Evolutionary conservation across 331 rosid species (phyloP).

Genomic region (Quercus tomentella): DNA sequence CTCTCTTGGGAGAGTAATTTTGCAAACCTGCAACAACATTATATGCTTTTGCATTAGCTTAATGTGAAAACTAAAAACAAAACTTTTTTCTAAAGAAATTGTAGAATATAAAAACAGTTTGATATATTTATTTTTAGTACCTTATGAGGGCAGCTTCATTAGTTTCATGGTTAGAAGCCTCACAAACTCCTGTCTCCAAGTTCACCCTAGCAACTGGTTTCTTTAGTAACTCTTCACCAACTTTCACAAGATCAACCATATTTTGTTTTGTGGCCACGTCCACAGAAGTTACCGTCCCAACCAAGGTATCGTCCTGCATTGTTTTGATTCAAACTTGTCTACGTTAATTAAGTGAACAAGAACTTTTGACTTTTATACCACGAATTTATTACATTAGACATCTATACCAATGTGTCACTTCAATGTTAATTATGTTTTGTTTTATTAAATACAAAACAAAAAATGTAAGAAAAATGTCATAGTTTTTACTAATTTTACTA

Average conservation of each 20-base stretch:
- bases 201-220: constrained; percentile 44
- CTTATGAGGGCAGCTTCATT: no score
- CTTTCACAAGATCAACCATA: constrained; percentile 32
- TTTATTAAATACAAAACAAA: no score
- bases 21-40: neutral
- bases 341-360: no score
- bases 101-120: neutral
- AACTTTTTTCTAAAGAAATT: no score
- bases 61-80: neutral
- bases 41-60: neutral
- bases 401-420: no score
- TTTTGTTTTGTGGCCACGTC: constrained; percentile 8
- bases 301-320: neutral
- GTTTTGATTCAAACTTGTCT: neutral
- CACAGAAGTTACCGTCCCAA: neutral
- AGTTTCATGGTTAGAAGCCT: constrained; percentile 21
- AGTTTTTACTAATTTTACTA: no score
- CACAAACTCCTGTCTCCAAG: constrained; percentile 28
- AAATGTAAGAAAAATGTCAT: no score
- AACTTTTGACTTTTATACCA: no score
- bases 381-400: no score
- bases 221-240: constrained; percentile 34
- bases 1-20: no score
- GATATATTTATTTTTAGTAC: no score
- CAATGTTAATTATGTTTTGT: no score